Evolutionary conservation across 164 flowering plant genomes (phyloP).

Genomic region (Chloranthus sessilifolius): DNA sequence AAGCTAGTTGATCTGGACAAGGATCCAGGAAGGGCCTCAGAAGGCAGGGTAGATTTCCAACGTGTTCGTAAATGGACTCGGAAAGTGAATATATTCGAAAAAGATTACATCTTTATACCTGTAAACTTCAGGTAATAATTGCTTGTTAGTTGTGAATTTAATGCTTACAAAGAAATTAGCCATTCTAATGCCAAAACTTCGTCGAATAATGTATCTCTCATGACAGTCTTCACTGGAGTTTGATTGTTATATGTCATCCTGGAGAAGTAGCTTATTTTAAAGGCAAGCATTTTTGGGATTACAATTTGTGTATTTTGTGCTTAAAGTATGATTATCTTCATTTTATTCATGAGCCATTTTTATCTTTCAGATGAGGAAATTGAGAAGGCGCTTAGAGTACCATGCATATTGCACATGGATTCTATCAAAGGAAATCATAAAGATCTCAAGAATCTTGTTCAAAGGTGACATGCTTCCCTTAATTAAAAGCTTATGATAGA

Average conservation of each 20-base stretch:
- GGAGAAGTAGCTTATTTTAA: conserved; percentile 60
- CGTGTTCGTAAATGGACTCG: conserved; percentile 98
- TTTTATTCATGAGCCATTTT: conserved; percentile 5
- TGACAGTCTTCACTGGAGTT: conserved; percentile 93
- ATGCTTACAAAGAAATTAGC: conserved; percentile 1
- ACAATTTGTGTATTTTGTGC: background rate
- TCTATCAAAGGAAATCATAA: conserved; percentile 87
- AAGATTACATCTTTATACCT: conserved; percentile 87
- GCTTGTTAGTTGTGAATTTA: background rate
- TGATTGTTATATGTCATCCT: conserved; percentile 84
- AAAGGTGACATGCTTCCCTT: conserved; percentile 46
- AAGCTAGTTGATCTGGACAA: conserved; percentile 90
- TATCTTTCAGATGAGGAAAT: conserved; percentile 51
- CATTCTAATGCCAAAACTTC: background rate
- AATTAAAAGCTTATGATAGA: background rate
- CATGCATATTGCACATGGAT: conserved; percentile 96
- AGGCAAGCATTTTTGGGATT: conserved; percentile 34
- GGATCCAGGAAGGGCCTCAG: conserved; percentile 65
- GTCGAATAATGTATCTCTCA: conserved; percentile 8
- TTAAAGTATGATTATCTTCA: background rate
- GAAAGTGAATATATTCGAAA: conserved; percentile 83
- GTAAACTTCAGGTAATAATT: conserved; percentile 82
- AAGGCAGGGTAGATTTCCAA: conserved; percentile 84
- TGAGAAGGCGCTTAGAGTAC: conserved; percentile 42
- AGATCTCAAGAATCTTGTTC: conserved; percentile 76